Evolutionary conservation across 495 filamentous ascomycete species (phyloP), one percentile per base, ranked within the genome.

Genomic region (Penicillium pulvis): DNA sequence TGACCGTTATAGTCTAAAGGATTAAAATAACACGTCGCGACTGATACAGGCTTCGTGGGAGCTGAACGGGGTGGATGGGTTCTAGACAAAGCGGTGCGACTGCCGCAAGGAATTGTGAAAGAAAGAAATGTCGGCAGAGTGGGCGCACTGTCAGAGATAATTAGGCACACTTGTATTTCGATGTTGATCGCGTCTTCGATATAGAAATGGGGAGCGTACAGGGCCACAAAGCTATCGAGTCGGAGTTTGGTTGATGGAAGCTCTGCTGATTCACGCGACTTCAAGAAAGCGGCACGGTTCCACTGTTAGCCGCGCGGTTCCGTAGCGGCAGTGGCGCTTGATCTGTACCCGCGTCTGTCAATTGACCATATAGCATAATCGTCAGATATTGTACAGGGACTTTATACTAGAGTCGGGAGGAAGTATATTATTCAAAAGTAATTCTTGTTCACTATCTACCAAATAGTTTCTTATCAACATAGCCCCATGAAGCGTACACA

Each of bases 381-480:
- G 4, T 3, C 28, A 28, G 4, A 5, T 28, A 28, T 28, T 4
- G 28, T 28, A 7, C 28, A 7, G 6, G 28, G 6, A 28, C 0
- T 28, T 7, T 28, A 4, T 28, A 28, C 28, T 28, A 28, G 28
- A 28, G 28, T 28, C 28, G 28, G 4, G 28, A 36, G 33, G 10
- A 14, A 36, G 10, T 36, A 28, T 36, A 12, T 36, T 41, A 41
- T 41, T 41, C 0, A 6, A 41, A 17, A 12, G 16, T 41, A 4
- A 41, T 17, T 41, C 6, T 16, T 41, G 14, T 41, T 41, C 39
- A 36, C 10, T 17, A 41, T 41, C 39, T 17, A 52, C 36, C 44
- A 43, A 28, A 51, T 47, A 49, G 56, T 54, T 31, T 30, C 55
- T 45, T 63, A 66, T 69, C 48, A 55, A 67, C 59, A 65, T 47